Base-by-base conservation (phyloP, 1,284 basidiomycete species). In the Schizophyllum commune region DNA sequence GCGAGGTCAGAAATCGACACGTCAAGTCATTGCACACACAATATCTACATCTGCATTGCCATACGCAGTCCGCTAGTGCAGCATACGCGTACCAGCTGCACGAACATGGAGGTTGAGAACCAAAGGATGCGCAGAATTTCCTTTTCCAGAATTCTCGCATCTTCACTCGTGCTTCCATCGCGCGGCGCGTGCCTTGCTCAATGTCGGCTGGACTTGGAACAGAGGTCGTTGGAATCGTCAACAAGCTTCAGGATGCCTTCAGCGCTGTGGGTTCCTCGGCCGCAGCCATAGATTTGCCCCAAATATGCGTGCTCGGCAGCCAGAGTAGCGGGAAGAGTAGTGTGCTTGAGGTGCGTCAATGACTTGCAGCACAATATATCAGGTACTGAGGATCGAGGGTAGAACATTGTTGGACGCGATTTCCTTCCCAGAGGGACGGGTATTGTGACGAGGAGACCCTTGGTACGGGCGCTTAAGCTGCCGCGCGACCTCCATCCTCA, bases 321-420 rank as follows among this genome's bases (percentile, higher is more conserved):
- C 90, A 92, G 73, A 92, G 89, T 76, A 91, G 89, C 68, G 91
- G 91, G 64, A 92, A 92, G 79, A 92, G 90, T 81, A 90, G 88
- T 76, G 90, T 92, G 59, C 81, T 92, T 58, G 90, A 92, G 85
- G 89, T 91, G 53, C 53, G 53, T 21, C 27, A 5, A 27, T 27
- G 2, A 27, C 27, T 13, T 20, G 20, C 13, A n/a, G 53, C 13
- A 20, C 20, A 55, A 55, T 27, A 11, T 55, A n/a, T 27, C 59
- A 55, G 9, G 19, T 55, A 21, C 19, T 27, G 5, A 20, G 53
- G 53, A 20, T 21, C 27, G 21, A 61, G 55, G 56, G 34, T 68
- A 97, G 92, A 98, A 98, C 79, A 95, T 98, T 68, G 96, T 98
- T 60, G 96, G 96, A 63, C 85, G 96, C 68, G 95, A 97, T 76